These are phyloP conservation scores for Antrodiella citrinella DNA, from an alignment of 768 basidiomycete genomes.

Conservation along the genomic window DNA sequence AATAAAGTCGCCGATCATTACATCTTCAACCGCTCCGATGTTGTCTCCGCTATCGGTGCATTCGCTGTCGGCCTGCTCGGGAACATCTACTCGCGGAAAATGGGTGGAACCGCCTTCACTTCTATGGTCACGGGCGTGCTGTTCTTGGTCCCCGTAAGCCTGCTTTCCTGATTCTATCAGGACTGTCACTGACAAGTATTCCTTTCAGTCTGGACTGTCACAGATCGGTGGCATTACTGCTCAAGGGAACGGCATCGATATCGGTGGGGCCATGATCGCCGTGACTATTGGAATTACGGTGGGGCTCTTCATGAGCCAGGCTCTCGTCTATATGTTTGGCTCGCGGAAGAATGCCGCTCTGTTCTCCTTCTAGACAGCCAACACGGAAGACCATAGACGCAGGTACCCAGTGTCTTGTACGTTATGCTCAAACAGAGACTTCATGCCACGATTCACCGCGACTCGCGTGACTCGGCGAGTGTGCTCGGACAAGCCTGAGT, in stretches of 20 bases:
- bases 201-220: conserved; percentile 63
- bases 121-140: conserved; percentile 87
- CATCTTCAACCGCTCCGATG: conserved; percentile 73
- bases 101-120: conserved; percentile 81
- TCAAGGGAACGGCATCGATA: conserved; percentile 71
- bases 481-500: too few species aligned
- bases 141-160: conserved; percentile 73
- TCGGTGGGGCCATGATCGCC: conserved; percentile 81
- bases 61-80: conserved; percentile 71
- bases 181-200: conserved; percentile 4
- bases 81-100: conserved; percentile 69
- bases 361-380: conserved; percentile 54
- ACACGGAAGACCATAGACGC: not conserved
- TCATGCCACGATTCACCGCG: not conserved
- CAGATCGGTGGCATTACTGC: conserved; percentile 82
- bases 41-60: conserved; percentile 77
- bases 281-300: conserved; percentile 87
- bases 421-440: not conserved
- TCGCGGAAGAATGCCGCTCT: conserved; percentile 73
- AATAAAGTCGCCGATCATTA: conserved; percentile 77
- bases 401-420: not conserved
- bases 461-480: not conserved
- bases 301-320: conserved; percentile 79
- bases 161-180: conserved; percentile 2
- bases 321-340: conserved; percentile 79